Base-by-base conservation (phyloP, 768 basidiomycete species). In the Tricholoma flavovirens region DNA sequence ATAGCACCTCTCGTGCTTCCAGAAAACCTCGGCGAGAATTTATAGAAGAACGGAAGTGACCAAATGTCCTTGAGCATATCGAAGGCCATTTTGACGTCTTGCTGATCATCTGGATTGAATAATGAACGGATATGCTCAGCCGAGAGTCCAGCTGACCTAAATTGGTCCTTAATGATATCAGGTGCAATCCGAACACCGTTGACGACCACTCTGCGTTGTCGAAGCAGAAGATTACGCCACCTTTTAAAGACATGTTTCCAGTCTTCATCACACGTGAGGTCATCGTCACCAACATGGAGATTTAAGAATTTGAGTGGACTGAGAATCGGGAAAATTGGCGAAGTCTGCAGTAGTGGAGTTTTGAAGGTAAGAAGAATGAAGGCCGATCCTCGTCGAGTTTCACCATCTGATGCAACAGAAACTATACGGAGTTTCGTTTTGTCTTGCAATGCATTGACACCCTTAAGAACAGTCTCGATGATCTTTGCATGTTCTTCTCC, bases 231-330 rank as follows among this genome's bases (percentile, higher is more conserved):
- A 56, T 72, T 72, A 1, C 70, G 63, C 9, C 65, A 46, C 3
- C 68, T 62, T 59, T 75, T 74, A 51, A 73, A 56, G 38, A 72
- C 56, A 55, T 75, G 73, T 51, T 71, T 71, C 26, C 52, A 66
- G 55, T 74, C 73, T 36, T 71, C 72, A 43, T 74, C 73, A 5
- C 56, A 51, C 1, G 71, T 73, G 15, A 73, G 11, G 53, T 73
- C 71, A 52, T 73, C 66, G 32, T 67, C 63, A 5, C 73, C 70
- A 11, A 70, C 68, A 3, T 55, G 26, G 4, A 66, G 51, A 50
- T 73, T 65, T 50, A 73, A 56, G 8, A 70, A 53, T 0, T 5
- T 42, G 3, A 73, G 56, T 3, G n/a, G n/a, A n/a, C n/a, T n/a
- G n/a, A n/a, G n/a, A n/a, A n/a, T n/a, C n/a, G n/a, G n/a, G n/a